Evolutionary conservation across 805 yeast genomes (phyloP).

Genomic region (Saccharomycopsis fodiens): DNA sequence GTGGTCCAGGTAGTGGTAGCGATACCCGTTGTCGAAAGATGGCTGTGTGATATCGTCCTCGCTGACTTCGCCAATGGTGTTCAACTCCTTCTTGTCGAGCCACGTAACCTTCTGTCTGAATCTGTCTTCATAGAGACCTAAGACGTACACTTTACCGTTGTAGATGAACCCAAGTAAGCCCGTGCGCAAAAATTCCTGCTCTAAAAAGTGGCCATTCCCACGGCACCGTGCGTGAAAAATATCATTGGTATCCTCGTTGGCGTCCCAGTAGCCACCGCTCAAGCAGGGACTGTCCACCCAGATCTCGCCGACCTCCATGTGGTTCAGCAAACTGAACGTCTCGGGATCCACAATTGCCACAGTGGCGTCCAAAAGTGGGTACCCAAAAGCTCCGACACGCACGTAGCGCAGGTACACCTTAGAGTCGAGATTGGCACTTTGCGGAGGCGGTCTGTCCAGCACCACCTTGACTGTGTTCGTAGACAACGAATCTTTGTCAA

Average conservation of each 20-base stretch:
- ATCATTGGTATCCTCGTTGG: slow-evolving; percentile 56
- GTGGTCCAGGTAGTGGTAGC: slow-evolving; percentile 83
- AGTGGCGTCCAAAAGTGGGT: slow-evolving; percentile 89
- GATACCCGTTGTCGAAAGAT: slow-evolving; percentile 23
- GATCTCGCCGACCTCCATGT: slow-evolving; percentile 84
- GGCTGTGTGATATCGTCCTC: slow-evolving; percentile 16
- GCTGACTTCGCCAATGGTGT: slow-evolving; percentile 9
- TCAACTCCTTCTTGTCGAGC: slow-evolving; percentile 39
- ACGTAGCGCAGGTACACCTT: slow-evolving; percentile 15
- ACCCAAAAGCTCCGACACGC: slow-evolving; percentile 88
- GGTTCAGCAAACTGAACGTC: slow-evolving; percentile 63
- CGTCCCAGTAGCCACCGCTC: slow-evolving; percentile 83
- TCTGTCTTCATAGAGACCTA: slow-evolving; percentile 89
- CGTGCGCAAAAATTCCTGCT: slow-evolving; percentile 78
- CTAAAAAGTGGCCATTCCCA: slow-evolving; percentile 62
- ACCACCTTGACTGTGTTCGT: slow-evolving; percentile 65
- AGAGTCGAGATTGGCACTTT: slow-evolving; percentile 34
- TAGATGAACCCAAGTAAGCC: slow-evolving; percentile 85
- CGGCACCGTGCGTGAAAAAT: slow-evolving; percentile 79
- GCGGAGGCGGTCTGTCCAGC: slow-evolving; percentile 47
- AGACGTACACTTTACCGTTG: slow-evolving; percentile 78
- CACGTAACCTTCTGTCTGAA: slow-evolving; percentile 69
- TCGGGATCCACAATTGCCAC: slow-evolving; percentile 94
- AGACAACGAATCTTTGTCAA: slow-evolving; percentile 67
- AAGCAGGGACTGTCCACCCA: slow-evolving; percentile 95